Evolutionary conservation across 1,284 basidiomycete genomes (phyloP).

Genomic region (Cryptococcus depauperatus): DNA sequence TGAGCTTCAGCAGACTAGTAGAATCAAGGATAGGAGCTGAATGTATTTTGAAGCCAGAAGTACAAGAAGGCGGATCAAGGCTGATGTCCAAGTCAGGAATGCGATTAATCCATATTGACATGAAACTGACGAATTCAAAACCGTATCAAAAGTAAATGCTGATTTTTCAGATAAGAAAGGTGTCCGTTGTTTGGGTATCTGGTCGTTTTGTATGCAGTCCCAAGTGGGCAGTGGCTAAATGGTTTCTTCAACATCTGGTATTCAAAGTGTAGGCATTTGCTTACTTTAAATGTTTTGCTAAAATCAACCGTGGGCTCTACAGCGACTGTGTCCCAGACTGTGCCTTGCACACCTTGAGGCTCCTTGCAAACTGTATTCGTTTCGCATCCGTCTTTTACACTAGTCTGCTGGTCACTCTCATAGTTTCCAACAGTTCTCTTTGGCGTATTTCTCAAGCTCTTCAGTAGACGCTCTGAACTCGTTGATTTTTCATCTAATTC

Average conservation of each 20-base stretch:
- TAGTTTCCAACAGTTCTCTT: not conserved
- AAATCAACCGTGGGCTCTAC: too few species aligned
- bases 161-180: conserved; percentile 23
- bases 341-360: not conserved
- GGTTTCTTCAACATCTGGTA: too few species aligned
- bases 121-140: conserved; percentile 18
- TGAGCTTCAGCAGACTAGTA: conserved; percentile 5
- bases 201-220: conserved; percentile 7
- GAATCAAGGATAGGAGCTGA: not conserved
- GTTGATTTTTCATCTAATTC: conserved; percentile 24
- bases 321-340: conserved; percentile 6
- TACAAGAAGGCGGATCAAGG: too few species aligned
- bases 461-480: conserved; percentile 21
- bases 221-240: conserved; percentile 23
- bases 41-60: conserved; percentile 3
- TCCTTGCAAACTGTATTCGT: not conserved
- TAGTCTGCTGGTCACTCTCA: not conserved
- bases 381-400: too few species aligned
- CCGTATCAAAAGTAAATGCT: conserved; percentile 22
- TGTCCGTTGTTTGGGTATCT: not conserved
- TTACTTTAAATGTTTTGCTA: too few species aligned
- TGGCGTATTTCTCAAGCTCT: conserved; percentile 4
- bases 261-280: too few species aligned
- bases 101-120: not conserved
- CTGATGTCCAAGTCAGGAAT: too few species aligned